A percentile compares a stretch with the other conserved stretches of the same genome.
Evolutionary conservation across 2,329 filamentous ascomycete genomes (phyloP).

Genomic region (Podosphaera fusca): DNA sequence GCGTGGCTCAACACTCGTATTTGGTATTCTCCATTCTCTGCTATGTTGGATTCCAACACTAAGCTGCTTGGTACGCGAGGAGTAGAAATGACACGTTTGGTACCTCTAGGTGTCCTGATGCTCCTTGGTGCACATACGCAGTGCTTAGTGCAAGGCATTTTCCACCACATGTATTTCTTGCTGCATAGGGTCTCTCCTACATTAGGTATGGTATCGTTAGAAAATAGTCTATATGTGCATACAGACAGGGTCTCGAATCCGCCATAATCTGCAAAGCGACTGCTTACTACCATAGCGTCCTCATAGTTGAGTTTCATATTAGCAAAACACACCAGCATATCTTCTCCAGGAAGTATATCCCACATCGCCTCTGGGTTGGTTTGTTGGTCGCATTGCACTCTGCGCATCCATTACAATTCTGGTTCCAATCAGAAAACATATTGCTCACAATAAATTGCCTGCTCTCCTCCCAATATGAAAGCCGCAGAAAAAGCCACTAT

Average conservation of each 20-base stretch:
- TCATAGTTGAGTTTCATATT: not conserved
- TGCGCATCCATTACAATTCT: not conserved
- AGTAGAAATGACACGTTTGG: not conserved
- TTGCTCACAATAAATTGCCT: too few relatives aligned
- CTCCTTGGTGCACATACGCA: too few relatives aligned
- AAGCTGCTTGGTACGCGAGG: not conserved
- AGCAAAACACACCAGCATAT: not conserved
- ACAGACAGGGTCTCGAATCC: not conserved
- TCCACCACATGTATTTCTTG: not conserved
- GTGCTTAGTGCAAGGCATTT: not conserved
- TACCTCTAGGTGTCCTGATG: too few relatives aligned
- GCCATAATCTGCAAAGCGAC: not conserved
- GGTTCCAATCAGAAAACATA: too few relatives aligned
- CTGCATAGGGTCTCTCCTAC: too few relatives aligned
- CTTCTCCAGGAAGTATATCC: not conserved
- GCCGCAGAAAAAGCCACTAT: too few relatives aligned
- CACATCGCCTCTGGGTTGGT: not conserved
- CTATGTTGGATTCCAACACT: not conserved
- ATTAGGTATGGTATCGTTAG: not conserved
- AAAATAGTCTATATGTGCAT: not conserved
- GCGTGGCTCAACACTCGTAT: not conserved
- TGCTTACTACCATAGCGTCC: not conserved
- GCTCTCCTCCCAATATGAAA: too few relatives aligned
- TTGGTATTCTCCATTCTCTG: not conserved
- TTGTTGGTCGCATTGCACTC: not conserved